Base-by-base conservation (phyloP, 2,329 filamentous ascomycete genomes). In the Dactylellina cionopaga region DNA sequence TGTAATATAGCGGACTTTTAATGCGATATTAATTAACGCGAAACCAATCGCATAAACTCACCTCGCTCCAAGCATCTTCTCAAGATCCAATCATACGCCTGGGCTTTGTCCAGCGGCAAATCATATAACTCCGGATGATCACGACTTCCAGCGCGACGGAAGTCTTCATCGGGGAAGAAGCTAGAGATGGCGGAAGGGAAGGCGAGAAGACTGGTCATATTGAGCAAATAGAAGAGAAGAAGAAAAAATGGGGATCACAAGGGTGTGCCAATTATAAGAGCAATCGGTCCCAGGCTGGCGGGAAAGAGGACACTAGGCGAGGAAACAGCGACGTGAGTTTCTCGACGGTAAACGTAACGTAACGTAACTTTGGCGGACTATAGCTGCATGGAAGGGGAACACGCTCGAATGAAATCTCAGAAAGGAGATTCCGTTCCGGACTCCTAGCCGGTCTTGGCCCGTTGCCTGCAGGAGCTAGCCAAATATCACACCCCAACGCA, bases 341-440 rank as follows among this genome's bases (percentile, higher is more conserved):
- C 5, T 10, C 22, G n/a, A 56, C 39, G 39, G 22, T 22, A 41
- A 44, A n/a, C 13, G 27, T 5, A 9, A 13, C 39, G 47, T 47
- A 35, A 56, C 29, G 51, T 44, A 47, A 33, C 33, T 35, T 44
- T 59, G 29, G 43, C 24, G 43, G 31, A 64, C 6, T 55, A 33
- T 46, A 55, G 35, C 52, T 58, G n/a, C 17, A 44, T 49, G 44
- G 41, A 33, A 35, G n/a, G 52, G 29, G 33, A 56, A 55, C 33
- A 25, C 46, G 54, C 47, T 44, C 35, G 58, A 71, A 71, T 62
- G 56, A 56, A 44, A 69, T 41, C 19, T 31, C 9, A 33, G 56
- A 71, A 71, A 71, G 65, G 65, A 71, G 65, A 71, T 71, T 56
- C 65, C 65, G 65, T 51, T 56, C 65, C 65, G 56, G 47, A 15